phyloP scores from a whole-genome alignment of 352 stramenopile species.

The Globisporangium apiculatum region DNA sequence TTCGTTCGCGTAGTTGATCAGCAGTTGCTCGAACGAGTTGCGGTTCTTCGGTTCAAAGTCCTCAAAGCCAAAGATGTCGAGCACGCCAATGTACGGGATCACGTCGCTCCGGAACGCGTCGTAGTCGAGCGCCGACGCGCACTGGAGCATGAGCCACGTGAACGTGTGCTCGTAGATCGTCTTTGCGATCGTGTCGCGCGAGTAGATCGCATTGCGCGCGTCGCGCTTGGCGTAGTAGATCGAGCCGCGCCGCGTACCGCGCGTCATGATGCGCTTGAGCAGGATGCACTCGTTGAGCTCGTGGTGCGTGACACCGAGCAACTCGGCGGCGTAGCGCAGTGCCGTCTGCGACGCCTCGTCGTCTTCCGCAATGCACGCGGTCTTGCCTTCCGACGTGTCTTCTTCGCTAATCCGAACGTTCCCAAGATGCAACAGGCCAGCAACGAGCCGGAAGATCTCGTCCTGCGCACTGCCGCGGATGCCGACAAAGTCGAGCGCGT shows the following conservation, averaged over 20 bases:
- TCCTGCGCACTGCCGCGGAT: conserved; percentile 56
- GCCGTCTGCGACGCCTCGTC: conserved; percentile 42
- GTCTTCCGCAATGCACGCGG: conserved; percentile 41
- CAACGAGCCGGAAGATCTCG: conserved; percentile 71
- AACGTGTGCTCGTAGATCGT: conserved; percentile 88
- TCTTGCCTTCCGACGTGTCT: conserved; percentile 69
- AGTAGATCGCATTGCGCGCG: conserved; percentile 62
- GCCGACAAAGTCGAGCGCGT: conserved; percentile 63
- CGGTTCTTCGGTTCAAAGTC: conserved; percentile 84
- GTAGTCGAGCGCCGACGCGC: conserved; percentile 69
- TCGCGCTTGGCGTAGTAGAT: conserved; percentile 73
- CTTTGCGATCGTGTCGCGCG: conserved; percentile 85
- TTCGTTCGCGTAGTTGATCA: conserved; percentile 93
- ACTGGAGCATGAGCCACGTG: conserved; percentile 85
- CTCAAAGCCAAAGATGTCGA: conserved; percentile 93
- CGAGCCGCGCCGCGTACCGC: conserved; percentile 58
- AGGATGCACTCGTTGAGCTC: conserved; percentile 72
- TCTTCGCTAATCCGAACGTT: conserved; percentile 71
- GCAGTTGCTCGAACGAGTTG: conserved; percentile 89
- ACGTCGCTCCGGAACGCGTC: conserved; percentile 75
- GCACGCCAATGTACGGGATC: conserved; percentile 84
- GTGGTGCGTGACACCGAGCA: conserved; percentile 60
- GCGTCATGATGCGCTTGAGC: conserved; percentile 75
- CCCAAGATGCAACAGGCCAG: conserved; percentile 67
- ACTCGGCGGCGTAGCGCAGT: conserved; percentile 37